A percentile compares a stretch with the other conserved stretches of the same genome.
These are phyloP conservation scores for Starmerella scarabaei DNA, from an alignment of 805 yeast species.

Conservation along the genomic window DNA sequence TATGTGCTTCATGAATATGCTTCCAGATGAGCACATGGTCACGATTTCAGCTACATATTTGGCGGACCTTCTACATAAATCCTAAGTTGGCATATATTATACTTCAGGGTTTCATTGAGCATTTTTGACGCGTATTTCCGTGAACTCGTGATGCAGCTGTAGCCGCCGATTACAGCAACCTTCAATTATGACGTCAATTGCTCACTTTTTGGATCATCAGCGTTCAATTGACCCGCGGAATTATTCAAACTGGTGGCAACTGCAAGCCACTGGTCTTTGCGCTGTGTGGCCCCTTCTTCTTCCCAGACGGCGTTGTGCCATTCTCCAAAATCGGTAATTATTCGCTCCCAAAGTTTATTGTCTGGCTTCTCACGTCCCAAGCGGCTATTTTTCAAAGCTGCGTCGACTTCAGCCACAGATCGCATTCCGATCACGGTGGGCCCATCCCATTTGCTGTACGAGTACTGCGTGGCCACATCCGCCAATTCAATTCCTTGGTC, in stretches of 20 bases:
- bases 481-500: constrained; percentile 52
- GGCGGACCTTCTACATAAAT: too few species aligned
- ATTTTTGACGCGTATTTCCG: too few species aligned
- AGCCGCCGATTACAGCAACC: too few species aligned
- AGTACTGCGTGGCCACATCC: constrained; percentile 66
- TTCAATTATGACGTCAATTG: not conserved
- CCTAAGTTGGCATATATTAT: too few species aligned
- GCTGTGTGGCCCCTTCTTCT: constrained; percentile 3
- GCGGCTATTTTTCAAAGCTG: constrained; percentile 49
- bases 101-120: too few species aligned
- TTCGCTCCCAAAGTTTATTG: constrained; percentile 9
- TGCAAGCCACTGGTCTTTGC: constrained; percentile 2
- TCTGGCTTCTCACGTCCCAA: constrained; percentile 27
- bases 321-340: constrained; percentile 14
- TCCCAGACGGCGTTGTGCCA: constrained; percentile 14
- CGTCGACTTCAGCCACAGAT: constrained; percentile 45
- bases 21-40: too few species aligned
- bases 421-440: constrained; percentile 72
- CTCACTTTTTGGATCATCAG: too few species aligned
- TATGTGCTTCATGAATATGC: too few species aligned
- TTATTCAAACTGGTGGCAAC: too few species aligned
- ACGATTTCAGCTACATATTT: too few species aligned
- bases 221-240: too few species aligned
- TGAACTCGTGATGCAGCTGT: too few species aligned
- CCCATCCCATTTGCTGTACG: constrained; percentile 53